Evolutionary conservation across 73 alveolate genomes (phyloP), one percentile per base, ranked within the genome.

Genomic region (Urostyla sp.): DNA sequence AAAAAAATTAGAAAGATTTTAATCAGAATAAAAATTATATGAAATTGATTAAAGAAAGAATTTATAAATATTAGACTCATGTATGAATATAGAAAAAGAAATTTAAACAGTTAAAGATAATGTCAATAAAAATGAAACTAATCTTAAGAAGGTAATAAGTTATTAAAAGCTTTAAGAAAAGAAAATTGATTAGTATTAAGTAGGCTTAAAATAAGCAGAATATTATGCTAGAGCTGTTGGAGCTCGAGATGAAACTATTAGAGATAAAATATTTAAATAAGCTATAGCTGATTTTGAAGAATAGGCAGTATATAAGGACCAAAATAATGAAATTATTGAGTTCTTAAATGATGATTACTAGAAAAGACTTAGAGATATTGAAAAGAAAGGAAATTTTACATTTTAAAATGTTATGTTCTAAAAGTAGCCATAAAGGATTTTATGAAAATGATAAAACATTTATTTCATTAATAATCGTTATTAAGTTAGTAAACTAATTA

Each of bases 221-320:
- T n/a, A 16, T 30, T 23, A 35, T 59, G 76, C 76, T 13, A 59
- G 30, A 40, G 37, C 37, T 7, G 37, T 59, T 3, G 18, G 57
- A 8, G 53, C 11, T 15, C 32, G 34, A 35, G 37, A 59, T 59
- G 5, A 34, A n/a, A 3, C 32, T 5, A 18, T 59, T 6, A 59
- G 31, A 27, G 18, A 59, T 32, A 59, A 59, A 32, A 7, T 59
- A 32, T 59, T 59, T 36, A 38, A 59, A n/a, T 35, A 59, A 7
- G 76, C 76, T 31, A 35, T 59, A 36, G 3, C 4, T n/a, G 76
- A 59, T 35, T 59, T 59, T 21, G 37, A 59, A 59, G 76, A 59
- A 18, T 52, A 59, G 30, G 76, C 32, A 34, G 32, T 10, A 35
- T 36, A 59, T n/a, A 55, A 59, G 30, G 37, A 35, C 18, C 32